A percentile compares a stretch with the other conserved stretches of the same genome.
These are phyloP conservation scores for Dendrobium chrysotoxum DNA, from an alignment of 106 monocot genomes.

Conservation along the genomic window DNA sequence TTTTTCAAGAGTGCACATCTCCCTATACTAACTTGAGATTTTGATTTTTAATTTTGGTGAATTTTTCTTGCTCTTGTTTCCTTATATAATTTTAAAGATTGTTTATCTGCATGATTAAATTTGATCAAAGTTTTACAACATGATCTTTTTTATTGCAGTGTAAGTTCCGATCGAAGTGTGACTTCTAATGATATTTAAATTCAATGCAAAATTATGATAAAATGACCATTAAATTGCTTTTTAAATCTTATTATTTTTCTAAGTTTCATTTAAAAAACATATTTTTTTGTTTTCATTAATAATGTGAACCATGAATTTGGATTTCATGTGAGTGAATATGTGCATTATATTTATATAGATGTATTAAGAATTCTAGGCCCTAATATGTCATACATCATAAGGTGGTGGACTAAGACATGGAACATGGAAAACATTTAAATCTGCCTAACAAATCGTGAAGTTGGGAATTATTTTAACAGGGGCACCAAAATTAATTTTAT, in stretches of 20 bases:
- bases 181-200: not conserved
- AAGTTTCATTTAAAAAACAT: not conserved
- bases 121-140: not conserved
- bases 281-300: not conserved
- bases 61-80: not conserved
- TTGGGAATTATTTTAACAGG: too few species aligned
- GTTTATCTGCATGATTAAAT: not conserved
- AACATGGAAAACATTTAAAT: not conserved
- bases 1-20: too few species aligned
- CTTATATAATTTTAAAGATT: not conserved
- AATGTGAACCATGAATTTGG: not conserved
- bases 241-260: not conserved
- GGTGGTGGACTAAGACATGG: not conserved
- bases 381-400: not conserved
- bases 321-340: not conserved
- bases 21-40: not conserved
- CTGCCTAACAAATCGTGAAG: not conserved
- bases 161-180: not conserved
- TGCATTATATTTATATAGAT: not conserved
- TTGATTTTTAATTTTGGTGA: not conserved
- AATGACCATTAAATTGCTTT: not conserved
- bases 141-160: not conserved
- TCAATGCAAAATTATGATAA: not conserved
- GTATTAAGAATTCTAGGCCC: not conserved
- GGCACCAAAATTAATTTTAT: too few species aligned